Percentiles rank a stretch among this genome's conserved stretches.
Conservation (phyloP, 257 asterid genomes). For the Fraxinus cuspidata region DNA sequence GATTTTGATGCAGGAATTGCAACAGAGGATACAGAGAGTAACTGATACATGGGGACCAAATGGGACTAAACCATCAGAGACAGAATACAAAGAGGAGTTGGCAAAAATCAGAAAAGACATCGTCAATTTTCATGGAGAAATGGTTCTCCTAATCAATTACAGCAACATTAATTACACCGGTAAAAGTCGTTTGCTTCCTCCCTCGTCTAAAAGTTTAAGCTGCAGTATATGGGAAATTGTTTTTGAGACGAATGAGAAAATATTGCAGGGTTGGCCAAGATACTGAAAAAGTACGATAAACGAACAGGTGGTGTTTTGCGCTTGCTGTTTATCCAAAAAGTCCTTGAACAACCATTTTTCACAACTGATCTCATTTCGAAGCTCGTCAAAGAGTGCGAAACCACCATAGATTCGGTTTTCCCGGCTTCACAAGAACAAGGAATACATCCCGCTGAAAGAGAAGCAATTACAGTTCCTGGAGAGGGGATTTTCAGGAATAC, state of each 20-base stretch:
- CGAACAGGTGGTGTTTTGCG: slow-evolving; percentile 84
- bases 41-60: slow-evolving; percentile 51
- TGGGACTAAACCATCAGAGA: slow-evolving; percentile 46
- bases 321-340: slow-evolving; percentile 71
- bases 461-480: slow-evolving; percentile 40
- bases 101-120: slow-evolving; percentile 70
- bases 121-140: slow-evolving; percentile 94
- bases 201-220: neutral
- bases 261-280: slow-evolving; percentile 74
- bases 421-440: slow-evolving; percentile 41
- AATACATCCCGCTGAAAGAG: slow-evolving; percentile 3
- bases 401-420: slow-evolving; percentile 62
- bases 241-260: neutral
- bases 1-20: slow-evolving; percentile 61
- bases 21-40: slow-evolving; percentile 63
- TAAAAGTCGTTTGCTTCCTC: neutral
- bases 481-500: slow-evolving; percentile 82
- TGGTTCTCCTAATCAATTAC: slow-evolving; percentile 82
- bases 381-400: slow-evolving; percentile 85
- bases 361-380: slow-evolving; percentile 79
- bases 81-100: slow-evolving; percentile 57
- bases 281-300: slow-evolving; percentile 86
- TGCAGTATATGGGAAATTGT: neutral
- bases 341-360: slow-evolving; percentile 77
- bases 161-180: slow-evolving; percentile 70